These are phyloP conservation scores for Pichia sp. DNA, from an alignment of 1,139 yeast species.

Conservation along the genomic window DNA sequence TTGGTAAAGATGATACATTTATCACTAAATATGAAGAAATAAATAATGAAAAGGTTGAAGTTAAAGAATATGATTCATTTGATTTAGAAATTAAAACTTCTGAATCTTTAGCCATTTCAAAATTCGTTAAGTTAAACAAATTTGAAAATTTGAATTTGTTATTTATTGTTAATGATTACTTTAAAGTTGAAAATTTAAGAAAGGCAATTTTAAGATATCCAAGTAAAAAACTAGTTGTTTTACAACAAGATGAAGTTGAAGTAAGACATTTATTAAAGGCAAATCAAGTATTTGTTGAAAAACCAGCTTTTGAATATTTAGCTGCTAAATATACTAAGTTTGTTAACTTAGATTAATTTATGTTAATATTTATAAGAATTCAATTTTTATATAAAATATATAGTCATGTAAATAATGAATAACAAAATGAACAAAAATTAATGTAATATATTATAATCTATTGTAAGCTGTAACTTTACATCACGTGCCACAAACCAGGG, in stretches of 20 bases:
- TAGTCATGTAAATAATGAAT: conserved; percentile 1
- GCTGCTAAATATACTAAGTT: conserved; percentile 26
- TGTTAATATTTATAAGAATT: background rate
- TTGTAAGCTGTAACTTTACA: too few species aligned
- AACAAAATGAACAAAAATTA: background rate
- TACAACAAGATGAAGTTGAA: conserved; percentile 72
- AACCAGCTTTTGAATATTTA: conserved; percentile 57
- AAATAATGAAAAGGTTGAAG: conserved; percentile 8
- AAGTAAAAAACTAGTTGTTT: conserved; percentile 51
- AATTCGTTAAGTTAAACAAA: conserved; percentile 53
- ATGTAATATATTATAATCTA: background rate
- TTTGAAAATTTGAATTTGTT: conserved; percentile 53
- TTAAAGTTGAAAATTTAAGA: conserved; percentile 44
- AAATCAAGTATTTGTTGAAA: conserved; percentile 67
- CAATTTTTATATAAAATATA: background rate
- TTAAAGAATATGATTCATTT: conserved; percentile 23
- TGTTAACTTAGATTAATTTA: conserved; percentile 3
- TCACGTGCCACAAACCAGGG: background rate
- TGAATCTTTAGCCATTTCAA: conserved; percentile 40
- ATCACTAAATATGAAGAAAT: conserved; percentile 11
- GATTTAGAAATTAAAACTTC: conserved; percentile 24
- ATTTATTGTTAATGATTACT: conserved; percentile 53
- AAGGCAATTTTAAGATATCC: conserved; percentile 40
- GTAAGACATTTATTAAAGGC: conserved; percentile 84
- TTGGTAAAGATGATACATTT: conserved; percentile 47